These are phyloP conservation scores for Monilinia aucupariae DNA, from an alignment of 2,329 filamentous ascomycete genomes.

Conservation along the genomic window DNA sequence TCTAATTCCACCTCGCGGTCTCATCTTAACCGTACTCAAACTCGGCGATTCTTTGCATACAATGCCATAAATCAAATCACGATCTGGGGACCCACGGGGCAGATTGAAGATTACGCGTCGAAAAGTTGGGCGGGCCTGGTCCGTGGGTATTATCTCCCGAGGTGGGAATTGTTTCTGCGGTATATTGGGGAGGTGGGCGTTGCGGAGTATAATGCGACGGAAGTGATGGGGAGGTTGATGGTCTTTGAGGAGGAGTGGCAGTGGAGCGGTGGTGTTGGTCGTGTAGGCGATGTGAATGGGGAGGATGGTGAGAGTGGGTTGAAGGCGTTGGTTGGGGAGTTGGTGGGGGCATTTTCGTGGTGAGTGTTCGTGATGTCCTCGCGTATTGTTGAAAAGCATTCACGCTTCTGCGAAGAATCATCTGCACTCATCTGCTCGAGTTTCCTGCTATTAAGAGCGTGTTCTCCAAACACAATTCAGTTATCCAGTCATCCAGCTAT, in stretches of 20 bases:
- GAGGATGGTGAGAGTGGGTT: neutral
- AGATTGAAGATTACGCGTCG: constrained; percentile 47
- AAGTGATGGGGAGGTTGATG: neutral
- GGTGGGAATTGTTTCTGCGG: neutral
- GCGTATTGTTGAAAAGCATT: no score
- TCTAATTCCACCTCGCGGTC: rapidly evolving
- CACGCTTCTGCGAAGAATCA: no score
- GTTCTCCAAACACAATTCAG: no score
- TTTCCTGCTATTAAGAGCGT: no score
- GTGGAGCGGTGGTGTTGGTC: neutral
- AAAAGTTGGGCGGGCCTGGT: constrained; percentile 47
- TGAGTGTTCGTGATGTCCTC: neutral
- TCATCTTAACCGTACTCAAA: neutral
- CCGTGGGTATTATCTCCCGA: constrained; percentile 34
- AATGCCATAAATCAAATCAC: constrained; percentile 48
- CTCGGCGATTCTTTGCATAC: constrained; percentile 32
- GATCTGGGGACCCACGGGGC: constrained; percentile 44
- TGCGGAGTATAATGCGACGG: neutral
- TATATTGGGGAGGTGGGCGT: neutral
- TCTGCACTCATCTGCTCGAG: no score
- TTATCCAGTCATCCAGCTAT: no score
- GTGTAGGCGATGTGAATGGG: neutral
- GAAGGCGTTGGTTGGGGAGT: neutral
- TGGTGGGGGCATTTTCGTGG: neutral
- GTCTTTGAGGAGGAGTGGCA: neutral